These are phyloP conservation scores for Tylopilus rubrobrunneus DNA, from an alignment of 768 basidiomycete species.

Conservation along the genomic window DNA sequence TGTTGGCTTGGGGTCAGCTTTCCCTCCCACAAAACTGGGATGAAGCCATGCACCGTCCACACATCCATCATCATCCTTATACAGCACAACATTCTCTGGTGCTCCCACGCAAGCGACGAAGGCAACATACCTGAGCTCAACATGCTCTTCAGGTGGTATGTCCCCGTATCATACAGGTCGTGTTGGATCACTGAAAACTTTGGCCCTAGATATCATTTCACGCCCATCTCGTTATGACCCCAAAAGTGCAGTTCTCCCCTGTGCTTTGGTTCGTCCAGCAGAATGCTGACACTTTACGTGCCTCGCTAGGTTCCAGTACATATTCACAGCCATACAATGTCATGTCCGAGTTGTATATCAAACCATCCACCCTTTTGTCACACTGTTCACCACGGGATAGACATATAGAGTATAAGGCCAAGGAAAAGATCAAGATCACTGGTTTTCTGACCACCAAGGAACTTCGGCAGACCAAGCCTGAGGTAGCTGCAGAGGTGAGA, in stretches of 20 bases:
- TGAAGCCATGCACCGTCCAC: constrained; percentile 66
- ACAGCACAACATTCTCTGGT: constrained; percentile 92
- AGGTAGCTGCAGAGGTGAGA: constrained; percentile 58
- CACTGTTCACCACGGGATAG: too few relatives aligned
- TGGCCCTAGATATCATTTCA: constrained; percentile 66
- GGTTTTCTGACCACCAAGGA: constrained; percentile 82
- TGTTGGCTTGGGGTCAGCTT: too few relatives aligned
- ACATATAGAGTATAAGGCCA: constrained; percentile 70
- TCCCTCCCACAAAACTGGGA: constrained; percentile 57
- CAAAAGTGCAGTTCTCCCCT: constrained; percentile 45
- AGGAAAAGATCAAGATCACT: constrained; percentile 68
- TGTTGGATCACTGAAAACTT: constrained; percentile 86
- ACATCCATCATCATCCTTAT: constrained; percentile 73
- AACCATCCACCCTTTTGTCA: too few relatives aligned
- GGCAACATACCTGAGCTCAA: constrained; percentile 80
- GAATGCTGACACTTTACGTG: neutral
- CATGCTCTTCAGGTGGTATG: too few relatives aligned
- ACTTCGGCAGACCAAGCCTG: constrained; percentile 66
- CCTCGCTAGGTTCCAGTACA: too few relatives aligned
- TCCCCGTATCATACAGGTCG: too few relatives aligned
- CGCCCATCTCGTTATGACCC: constrained; percentile 48
- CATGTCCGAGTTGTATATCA: too few relatives aligned
- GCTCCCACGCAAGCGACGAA: constrained; percentile 66
- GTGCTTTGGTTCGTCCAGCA: neutral
- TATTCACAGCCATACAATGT: too few relatives aligned